Evolutionary conservation across 805 yeast genomes (phyloP), one percentile per base, ranked within the genome.

Genomic region (Pichia exigua): DNA sequence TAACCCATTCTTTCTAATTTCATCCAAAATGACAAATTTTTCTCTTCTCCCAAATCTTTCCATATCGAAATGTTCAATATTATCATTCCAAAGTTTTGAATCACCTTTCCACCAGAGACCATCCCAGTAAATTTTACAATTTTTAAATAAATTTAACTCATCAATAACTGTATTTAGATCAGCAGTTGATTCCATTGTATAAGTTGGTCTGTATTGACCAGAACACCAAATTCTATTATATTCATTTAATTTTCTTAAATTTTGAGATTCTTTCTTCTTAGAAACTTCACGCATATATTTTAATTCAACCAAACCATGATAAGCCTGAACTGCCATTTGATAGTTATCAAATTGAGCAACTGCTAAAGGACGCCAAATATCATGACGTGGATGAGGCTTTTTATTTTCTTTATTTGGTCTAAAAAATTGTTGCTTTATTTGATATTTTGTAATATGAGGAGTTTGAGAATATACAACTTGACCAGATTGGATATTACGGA

Each of bases 401-500:
- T 85, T 76, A 73, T 91, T 89, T 64, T 87, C 85, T 95, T 96
- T 87, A 73, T 89, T 87, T 44, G 96, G 95, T 63, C 87, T 76
- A 56, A 76, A 77, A 66, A 86, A 88, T 71, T 85, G 94, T 55
- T 71, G 74, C 54, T 82, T 78, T 55, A 87, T 81, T 65, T 85
- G 85, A 42, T 74, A 68, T 41, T 59, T 52, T 11, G 54, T 50
- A 44, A 83, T 74, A 53, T 73, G 75, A 41, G 96, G 94, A 13
- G 86, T 78, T 69, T 91, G 97, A 7, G 96, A 83, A 66, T 89
- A 91, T 12, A 88, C 68, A 20, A 90, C 95, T 72, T 91, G 97
- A 6, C 97, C 97, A 42, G 85, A 76, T 70, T 88, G 94, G 46
- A 88, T 68, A 72, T 91, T 90, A 65, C 94, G 80, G 73, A 87